Base-by-base conservation (phyloP, 371 early-diverging fungal species). In the Syncephalastrum racemosum region DNA sequence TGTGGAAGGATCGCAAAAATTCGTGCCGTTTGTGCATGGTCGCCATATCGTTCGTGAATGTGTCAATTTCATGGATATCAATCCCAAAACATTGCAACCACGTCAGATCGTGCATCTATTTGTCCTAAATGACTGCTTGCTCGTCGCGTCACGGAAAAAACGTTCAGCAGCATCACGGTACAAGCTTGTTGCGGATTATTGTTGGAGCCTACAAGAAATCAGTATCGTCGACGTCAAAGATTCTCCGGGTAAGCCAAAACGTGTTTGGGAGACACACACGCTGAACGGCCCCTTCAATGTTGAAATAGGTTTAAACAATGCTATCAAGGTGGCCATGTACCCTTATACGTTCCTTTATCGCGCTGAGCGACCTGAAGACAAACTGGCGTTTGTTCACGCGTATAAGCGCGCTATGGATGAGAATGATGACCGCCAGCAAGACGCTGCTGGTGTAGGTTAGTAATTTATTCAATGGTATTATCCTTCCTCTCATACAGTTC, bases 21-120 rank as follows among this genome's bases (percentile, higher is more conserved):
- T 90, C 58, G 83, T 94, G 6, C 89, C 94, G 2, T 86, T 82
- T 61, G 83, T 83, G 1, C 85, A 87, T 4, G 73, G 81, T 50
- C 84, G 92, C n/a, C 88, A 88, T 53, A 78, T 96, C 36, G 77
- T 94, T 12, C 86, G 90, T 56, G 91, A 91, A 56, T 88, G 86
- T 18, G 81, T 87, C 27, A 84, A 84, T 56, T 82, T 91, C 46
- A 76, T 80, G 43, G 95, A 96, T 54, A 77, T 95, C 42, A 88
- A 91, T 58, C 86, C 91, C 8, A 67, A 85, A 36, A 88, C 87
- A 4, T 75, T 82, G 66, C 89, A 90, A 62, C 76, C 83, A 16
- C 81, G 88, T 48, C 92, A 92, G 44, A 71, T 77, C 1, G 90
- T 92, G 6, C 90, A 91, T 55, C 67, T 95, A 18, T 85, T 88